These are phyloP conservation scores for Erigeron philadelphicus DNA, from an alignment of 140 eudicot species.

Conservation along the genomic window DNA sequence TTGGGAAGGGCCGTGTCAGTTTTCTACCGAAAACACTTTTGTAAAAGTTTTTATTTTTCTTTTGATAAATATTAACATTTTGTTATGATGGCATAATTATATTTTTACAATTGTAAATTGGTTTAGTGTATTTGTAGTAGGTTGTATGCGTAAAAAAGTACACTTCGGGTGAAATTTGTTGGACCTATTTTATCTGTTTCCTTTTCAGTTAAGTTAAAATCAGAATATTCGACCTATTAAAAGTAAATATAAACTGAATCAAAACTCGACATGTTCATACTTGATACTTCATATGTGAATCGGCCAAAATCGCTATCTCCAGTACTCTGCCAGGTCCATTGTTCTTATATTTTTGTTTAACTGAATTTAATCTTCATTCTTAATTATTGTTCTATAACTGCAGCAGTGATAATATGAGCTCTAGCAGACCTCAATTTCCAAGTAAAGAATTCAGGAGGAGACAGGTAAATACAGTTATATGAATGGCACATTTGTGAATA, in stretches of 20 bases:
- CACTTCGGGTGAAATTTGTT: not conserved
- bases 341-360: not conserved
- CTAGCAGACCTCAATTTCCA: conserved; percentile 68
- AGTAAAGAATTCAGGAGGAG: conserved; percentile 86
- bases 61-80: not conserved
- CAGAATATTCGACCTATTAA: not conserved
- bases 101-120: not conserved
- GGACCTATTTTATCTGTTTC: not conserved
- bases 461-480: conserved; percentile 47
- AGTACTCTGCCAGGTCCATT: not conserved
- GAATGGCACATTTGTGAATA: not conserved
- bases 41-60: not conserved
- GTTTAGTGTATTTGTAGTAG: not conserved
- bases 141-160: not conserved
- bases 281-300: not conserved
- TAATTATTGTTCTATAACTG: conserved; percentile 1
- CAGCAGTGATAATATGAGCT: conserved; percentile 71
- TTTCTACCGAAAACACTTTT: no score
- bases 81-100: not conserved
- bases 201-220: not conserved
- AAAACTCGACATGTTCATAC: not conserved
- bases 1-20: not conserved
- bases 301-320: not conserved
- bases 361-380: not conserved
- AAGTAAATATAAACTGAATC: not conserved